Evolutionary conservation across 345 rosid species (phyloP), one percentile per base, ranked within the genome.

Genomic region (Salix dunnii): DNA sequence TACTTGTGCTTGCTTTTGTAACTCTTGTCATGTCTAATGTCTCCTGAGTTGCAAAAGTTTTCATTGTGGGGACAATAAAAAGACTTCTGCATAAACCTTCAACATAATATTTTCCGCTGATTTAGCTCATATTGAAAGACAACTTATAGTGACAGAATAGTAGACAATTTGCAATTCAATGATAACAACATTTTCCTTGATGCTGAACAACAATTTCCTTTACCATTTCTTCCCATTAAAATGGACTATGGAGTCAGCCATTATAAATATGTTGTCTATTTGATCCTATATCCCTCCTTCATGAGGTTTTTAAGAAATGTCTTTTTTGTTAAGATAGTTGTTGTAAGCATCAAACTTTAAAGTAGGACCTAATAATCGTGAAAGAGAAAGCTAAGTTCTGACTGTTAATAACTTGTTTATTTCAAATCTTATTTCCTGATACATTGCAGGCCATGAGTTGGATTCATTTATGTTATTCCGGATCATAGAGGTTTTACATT

Each of bases 401-500:
- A 36, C 10, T 31, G 21, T 64, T 77, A 14, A 73, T 69, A 55
- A 66, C 23, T 62, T 36, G 25, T 51, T 68, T 5, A 58, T 62
- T 67, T 62, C 23, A 4, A 51, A 9, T 78, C 40, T 63, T 48
- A 21, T 46, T 76, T 55, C 17, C 60, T 14, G 73, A 7, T 77
- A 68, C 62, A 63, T 82, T 76, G 83, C 89, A 96, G 99, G 88
- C 82, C 80, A 80, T 68, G 84, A 90, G 70, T 84, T 96, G 84
- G 94, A 89, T 76, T 85, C 89, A 12, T 73, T 61, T 67, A 74
- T 90, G 73, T 81, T 92, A 73, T 85, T 83, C 79, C 87, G 83
- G 64, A 85, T 86, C 42, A 77, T 91, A 58, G 96, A 93, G 76
- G 78, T 87, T 85, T 81, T 93, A 82, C 90, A 92, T 77, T 82